Percentiles rank a stretch among this genome's conserved stretches.
phyloP scores from a whole-genome alignment of 805 yeast species.

The Candida glaebosa region DNA sequence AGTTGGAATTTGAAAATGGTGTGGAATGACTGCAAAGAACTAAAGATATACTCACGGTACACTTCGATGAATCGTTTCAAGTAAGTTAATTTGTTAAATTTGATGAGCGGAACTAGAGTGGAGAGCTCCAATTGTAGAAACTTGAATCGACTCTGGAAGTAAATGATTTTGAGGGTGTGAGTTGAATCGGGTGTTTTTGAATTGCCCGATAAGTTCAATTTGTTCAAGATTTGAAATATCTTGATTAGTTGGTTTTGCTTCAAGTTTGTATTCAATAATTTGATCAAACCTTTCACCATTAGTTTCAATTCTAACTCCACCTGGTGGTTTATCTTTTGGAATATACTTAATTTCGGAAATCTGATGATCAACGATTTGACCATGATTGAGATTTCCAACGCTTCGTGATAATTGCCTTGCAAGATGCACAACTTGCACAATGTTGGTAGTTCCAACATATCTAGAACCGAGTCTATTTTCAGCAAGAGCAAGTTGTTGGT shows the following conservation, averaged over 20 bases:
- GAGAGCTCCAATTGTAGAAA: conserved; percentile 63
- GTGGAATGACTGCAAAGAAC: conserved; percentile 62
- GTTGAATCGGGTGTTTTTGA: neutral
- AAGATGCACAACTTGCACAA: conserved; percentile 78
- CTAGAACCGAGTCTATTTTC: conserved; percentile 70
- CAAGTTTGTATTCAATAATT: conserved; percentile 67
- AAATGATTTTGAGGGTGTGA: conserved; percentile 45
- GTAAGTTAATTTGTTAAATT: conserved; percentile 53
- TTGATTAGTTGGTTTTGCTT: conserved; percentile 78
- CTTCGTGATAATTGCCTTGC: conserved; percentile 85
- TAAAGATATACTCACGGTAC: conserved; percentile 77
- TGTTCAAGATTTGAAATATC: conserved; percentile 68
- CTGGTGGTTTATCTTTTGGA: conserved; percentile 47
- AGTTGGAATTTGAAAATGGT: conserved; percentile 47
- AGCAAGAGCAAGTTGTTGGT: conserved; percentile 40
- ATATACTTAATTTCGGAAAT: conserved; percentile 57
- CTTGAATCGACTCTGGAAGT: conserved; percentile 62
- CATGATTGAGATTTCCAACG: conserved; percentile 77
- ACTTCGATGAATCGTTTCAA: conserved; percentile 79
- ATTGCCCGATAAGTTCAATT: conserved; percentile 43
- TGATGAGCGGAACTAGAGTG: conserved; percentile 52
- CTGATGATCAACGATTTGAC: conserved; percentile 65
- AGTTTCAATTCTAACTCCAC: conserved; percentile 53
- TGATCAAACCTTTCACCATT: conserved; percentile 70
- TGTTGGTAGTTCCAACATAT: conserved; percentile 80